Evolutionary conservation across 768 basidiomycete genomes (phyloP).

Genomic region (Tricholoma bakamatsutake): DNA sequence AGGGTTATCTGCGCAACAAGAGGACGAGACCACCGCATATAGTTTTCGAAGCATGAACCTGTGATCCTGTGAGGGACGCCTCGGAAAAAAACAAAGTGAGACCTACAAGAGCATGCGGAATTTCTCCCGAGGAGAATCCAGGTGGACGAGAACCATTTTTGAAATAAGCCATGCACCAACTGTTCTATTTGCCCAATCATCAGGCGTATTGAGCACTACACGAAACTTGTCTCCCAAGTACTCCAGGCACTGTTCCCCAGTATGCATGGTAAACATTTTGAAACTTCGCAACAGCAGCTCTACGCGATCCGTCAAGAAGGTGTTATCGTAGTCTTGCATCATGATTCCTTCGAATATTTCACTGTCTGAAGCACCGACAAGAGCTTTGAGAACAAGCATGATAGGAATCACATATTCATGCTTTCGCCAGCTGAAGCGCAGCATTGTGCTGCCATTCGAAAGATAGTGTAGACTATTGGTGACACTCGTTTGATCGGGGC

Average conservation of each 20-base stretch:
- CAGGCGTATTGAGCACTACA: constrained; percentile 83
- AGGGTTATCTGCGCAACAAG: constrained; percentile 91
- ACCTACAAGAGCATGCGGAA: constrained; percentile 90
- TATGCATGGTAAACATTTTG: constrained; percentile 86
- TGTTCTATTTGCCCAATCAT: constrained; percentile 84
- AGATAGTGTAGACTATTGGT: constrained; percentile 99
- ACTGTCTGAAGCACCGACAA: constrained; percentile 86
- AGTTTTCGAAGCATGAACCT: constrained; percentile 98
- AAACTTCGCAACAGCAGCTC: constrained; percentile 92
- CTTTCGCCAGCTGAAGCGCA: constrained; percentile 95
- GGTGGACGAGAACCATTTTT: constrained; percentile 86
- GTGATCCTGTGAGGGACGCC: constrained; percentile 5
- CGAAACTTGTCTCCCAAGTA: constrained; percentile 97
- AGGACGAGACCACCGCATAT: constrained; percentile 83
- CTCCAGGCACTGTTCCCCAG: constrained; percentile 86
- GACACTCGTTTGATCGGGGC: constrained; percentile 85
- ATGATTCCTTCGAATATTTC: constrained; percentile 96
- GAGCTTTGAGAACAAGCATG: constrained; percentile 92
- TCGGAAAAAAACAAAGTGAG: background rate
- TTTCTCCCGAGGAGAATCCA: constrained; percentile 85
- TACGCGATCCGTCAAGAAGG: constrained; percentile 95
- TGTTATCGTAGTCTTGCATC: constrained; percentile 96
- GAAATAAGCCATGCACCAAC: constrained; percentile 80
- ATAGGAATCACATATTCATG: constrained; percentile 98
- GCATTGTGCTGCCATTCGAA: constrained; percentile 92